A percentile compares a stretch with the other conserved stretches of the same genome.
Conservation (phyloP, 805 yeast species). For the Kazachstania martiniae region DNA sequence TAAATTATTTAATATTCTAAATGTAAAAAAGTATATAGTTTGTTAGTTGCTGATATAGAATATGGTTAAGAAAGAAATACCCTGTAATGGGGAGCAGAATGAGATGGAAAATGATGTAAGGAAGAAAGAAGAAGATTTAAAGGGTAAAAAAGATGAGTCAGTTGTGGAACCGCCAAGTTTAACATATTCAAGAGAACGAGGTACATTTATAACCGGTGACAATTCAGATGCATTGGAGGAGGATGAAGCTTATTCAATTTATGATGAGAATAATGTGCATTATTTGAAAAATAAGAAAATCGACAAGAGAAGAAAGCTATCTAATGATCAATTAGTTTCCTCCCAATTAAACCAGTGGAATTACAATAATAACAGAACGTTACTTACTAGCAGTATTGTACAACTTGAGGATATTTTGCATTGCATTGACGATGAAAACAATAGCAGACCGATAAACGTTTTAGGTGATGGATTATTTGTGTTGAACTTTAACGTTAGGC, state of each 20-base stretch:
- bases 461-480: slow-evolving; percentile 25
- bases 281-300: background rate
- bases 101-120: no score
- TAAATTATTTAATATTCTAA: no score
- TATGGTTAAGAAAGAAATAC: background rate
- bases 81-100: no score
- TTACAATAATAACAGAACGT: slow-evolving; percentile 61
- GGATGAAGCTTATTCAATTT: slow-evolving; percentile 1
- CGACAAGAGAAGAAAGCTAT: slow-evolving; percentile 4
- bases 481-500: slow-evolving; percentile 17
- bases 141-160: slow-evolving; percentile 1
- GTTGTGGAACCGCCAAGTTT: slow-evolving; percentile 5
- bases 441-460: slow-evolving; percentile 43
- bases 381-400: slow-evolving; percentile 51
- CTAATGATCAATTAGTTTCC: slow-evolving; percentile 16
- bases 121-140: no score
- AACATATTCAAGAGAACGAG: slow-evolving; percentile 5
- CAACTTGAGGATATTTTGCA: slow-evolving; percentile 40
- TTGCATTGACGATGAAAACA: slow-evolving; percentile 47
- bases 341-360: slow-evolving; percentile 55
- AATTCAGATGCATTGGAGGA: background rate
- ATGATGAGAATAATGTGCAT: background rate
- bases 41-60: background rate
- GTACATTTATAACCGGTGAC: slow-evolving; percentile 1
- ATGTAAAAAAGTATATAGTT: no score